Base-by-base conservation (phyloP, 495 filamentous ascomycete genomes). In the Trichoderma reesei region DNA sequence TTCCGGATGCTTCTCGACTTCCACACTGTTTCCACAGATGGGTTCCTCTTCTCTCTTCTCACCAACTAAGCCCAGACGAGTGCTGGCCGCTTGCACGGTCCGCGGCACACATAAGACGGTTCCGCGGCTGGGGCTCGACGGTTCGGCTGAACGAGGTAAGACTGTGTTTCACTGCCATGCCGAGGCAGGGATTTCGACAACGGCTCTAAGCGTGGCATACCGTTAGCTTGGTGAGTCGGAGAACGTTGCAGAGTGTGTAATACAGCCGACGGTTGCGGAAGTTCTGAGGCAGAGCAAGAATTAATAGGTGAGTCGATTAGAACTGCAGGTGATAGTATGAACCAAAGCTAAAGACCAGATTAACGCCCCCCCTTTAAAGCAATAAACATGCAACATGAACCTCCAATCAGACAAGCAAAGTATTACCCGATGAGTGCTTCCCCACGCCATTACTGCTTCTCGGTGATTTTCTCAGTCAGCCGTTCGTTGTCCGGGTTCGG, bases 401-500 rank as follows among this genome's bases (percentile, higher is more conserved):
- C 38, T 11, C 38, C 38, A 39, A 39, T 39, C 6, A 7, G 38
- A 39, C 11, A 39, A 6, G 11, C 6, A 39, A 39, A 39, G 26
- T 26, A 26, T 26, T 4, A 26, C 18, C 44, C 9, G 20, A 8
- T 7, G 44, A 48, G 3, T 20, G 44, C 5, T 48, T 16, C n/a
- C 9, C 7, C n/a, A 18, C n/a, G 18, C 5, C n/a, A n/a, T n/a
- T 18, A 6, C 18, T 56, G 2, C 11, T 56, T 33, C 20, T 46
- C 42, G 34, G 7, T 4, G 11, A 34, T 1, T 36, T 61, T 20
- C 36, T 31, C 26, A 26, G 26, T 26, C 26, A 26, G 26, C 26
- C 26, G 37, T n/a, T 63, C 6, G 0, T 59, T 42, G n/a, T 64
- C 44, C 6, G 62, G 62, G 34, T 64, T 54, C 2, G 62, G 62